Evolutionary conservation across 495 filamentous ascomycete genomes (phyloP).

Genomic region (Thermochaetoides thermophila): DNA sequence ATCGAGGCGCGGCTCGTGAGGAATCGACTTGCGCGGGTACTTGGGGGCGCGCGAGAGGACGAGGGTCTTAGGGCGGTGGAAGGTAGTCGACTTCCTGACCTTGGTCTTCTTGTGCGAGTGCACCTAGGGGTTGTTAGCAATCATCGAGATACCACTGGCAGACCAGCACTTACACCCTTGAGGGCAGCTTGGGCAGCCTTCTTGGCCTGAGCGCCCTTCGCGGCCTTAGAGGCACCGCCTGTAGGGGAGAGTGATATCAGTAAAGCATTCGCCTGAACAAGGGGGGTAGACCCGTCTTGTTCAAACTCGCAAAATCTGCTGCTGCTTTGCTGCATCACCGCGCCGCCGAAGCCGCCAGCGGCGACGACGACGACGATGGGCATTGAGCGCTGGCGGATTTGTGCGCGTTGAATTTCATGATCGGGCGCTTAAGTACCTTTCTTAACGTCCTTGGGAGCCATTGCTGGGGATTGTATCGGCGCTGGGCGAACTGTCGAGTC

Average conservation of each 20-base stretch:
- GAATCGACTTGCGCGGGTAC: conserved; percentile 92
- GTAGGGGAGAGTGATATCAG: conserved; percentile 15
- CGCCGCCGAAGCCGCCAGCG: conserved; percentile 5
- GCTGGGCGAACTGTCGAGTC: conserved; percentile 17
- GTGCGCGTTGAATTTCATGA: conserved; percentile 12
- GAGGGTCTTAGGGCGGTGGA: conserved; percentile 95
- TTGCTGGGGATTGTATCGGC: conserved; percentile 41
- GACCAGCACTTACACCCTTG: conserved; percentile 55
- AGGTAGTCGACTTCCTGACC: conserved; percentile 81
- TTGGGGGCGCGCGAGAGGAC: conserved; percentile 79
- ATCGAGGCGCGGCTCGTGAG: conserved; percentile 79
- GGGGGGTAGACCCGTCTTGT: conserved; percentile 17
- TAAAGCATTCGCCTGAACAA: conserved; percentile 27
- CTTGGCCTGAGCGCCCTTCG: conserved; percentile 62
- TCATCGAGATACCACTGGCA: not conserved
- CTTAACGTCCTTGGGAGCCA: conserved; percentile 59
- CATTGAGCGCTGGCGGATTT: conserved; percentile 24
- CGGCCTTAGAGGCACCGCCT: conserved; percentile 44
- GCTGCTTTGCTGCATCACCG: conserved; percentile 36
- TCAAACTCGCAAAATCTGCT: conserved; percentile 48
- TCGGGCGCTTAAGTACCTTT: conserved; percentile 42
- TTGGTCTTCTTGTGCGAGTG: conserved; percentile 82
- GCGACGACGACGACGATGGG: conserved; percentile 14
- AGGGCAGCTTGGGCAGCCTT: conserved; percentile 88
- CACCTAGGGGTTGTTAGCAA: conserved; percentile 28